Conservation (phyloP, 2,329 filamentous ascomycete genomes). For the Huntiella decipiens region DNA sequence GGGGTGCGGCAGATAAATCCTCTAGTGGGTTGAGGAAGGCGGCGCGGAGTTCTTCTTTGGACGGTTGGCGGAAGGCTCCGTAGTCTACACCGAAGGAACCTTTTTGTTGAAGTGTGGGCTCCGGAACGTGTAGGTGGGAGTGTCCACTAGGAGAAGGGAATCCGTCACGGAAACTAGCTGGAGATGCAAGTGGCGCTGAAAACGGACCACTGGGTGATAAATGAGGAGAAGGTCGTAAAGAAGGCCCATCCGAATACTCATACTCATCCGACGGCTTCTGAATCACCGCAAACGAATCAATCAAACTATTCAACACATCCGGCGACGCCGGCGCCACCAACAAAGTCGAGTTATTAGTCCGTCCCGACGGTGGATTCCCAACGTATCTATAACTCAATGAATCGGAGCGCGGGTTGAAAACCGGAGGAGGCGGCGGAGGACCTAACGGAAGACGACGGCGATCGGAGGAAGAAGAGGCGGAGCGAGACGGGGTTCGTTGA, state of each 20-base stretch:
- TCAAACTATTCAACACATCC: slow-evolving; percentile 10
- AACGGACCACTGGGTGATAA: not conserved
- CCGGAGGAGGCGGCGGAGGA: not conserved
- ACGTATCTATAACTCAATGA: not conserved
- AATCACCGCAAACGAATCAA: slow-evolving; percentile 11
- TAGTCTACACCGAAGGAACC: slow-evolving; percentile 56
- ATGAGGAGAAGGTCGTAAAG: slow-evolving; percentile 5
- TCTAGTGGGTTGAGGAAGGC: slow-evolving; percentile 27
- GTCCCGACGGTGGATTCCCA: not conserved
- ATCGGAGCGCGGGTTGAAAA: not conserved
- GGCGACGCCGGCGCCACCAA: slow-evolving; percentile 7
- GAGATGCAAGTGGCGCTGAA: slow-evolving; percentile 3
- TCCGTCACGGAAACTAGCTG: not conserved
- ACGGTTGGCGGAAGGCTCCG: slow-evolving; percentile 39
- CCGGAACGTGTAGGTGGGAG: not conserved
- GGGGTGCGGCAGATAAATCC: slow-evolving; percentile 43
- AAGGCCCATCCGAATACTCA: not conserved
- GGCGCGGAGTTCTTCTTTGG: slow-evolving; percentile 26
- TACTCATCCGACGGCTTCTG: slow-evolving; percentile 4
- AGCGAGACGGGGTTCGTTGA: not conserved
- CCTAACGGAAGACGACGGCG: not conserved
- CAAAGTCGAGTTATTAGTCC: not conserved
- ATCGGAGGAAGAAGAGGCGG: not conserved
- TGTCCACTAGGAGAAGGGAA: not conserved
- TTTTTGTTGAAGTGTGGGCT: slow-evolving; percentile 9